A percentile compares a stretch with the other conserved stretches of the same genome.
These are phyloP conservation scores for Amphicarpaea edgeworthii DNA, from an alignment of 306 rosid genomes.

Conservation along the genomic window DNA sequence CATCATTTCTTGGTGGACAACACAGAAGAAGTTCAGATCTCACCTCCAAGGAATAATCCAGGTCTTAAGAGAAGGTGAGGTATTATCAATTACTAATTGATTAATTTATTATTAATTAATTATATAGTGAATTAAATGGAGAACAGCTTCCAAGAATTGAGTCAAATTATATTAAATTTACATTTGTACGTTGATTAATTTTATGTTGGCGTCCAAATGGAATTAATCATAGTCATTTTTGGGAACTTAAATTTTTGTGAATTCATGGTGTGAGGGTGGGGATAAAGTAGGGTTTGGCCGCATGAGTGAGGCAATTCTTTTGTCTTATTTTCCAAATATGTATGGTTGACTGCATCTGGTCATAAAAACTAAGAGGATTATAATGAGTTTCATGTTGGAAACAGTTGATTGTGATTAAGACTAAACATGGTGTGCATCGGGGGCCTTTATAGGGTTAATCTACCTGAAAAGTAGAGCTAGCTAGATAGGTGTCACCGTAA, in stretches of 20 bases:
- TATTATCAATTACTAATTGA: no score
- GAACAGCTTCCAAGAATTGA: constrained; percentile 32
- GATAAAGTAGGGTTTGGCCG: constrained; percentile 46
- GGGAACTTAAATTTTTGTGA: constrained; percentile 36
- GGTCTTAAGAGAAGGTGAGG: constrained; percentile 70
- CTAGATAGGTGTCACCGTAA: constrained; percentile 43
- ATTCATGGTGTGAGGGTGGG: constrained; percentile 16
- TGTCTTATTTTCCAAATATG: background rate
- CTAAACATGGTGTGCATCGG: constrained; percentile 27
- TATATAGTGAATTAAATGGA: constrained; percentile 6
- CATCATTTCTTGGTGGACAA: constrained; percentile 52
- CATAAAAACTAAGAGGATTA: constrained; percentile 12
- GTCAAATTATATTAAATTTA: background rate
- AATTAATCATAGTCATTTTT: background rate
- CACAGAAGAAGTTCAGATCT: constrained; percentile 74
- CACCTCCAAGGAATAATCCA: constrained; percentile 76
- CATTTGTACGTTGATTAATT: constrained; percentile 8
- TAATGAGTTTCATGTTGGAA: constrained; percentile 39
- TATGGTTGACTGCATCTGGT: constrained; percentile 37
- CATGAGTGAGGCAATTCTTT: constrained; percentile 36
- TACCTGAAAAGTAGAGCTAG: constrained; percentile 42
- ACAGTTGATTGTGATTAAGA: constrained; percentile 36
- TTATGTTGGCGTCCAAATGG: background rate
- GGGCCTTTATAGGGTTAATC: constrained; percentile 42
- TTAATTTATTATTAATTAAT: no score